Conservation (phyloP, 306 rosid genomes). For the Lotus japonicus region DNA sequence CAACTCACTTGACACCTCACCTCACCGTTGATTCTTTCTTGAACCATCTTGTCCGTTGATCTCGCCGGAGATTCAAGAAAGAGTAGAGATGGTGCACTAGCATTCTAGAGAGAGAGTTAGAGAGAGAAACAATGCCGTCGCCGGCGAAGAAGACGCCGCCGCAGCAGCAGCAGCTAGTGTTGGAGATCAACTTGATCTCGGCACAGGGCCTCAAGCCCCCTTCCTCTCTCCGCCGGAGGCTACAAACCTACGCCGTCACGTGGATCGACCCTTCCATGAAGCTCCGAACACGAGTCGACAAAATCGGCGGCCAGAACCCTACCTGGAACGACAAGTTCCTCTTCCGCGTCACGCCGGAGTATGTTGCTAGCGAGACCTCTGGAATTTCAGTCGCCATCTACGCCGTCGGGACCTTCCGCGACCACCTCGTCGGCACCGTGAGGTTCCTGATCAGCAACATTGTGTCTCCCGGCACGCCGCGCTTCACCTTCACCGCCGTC, state of each 20-base stretch:
- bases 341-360: slow-evolving; percentile 65
- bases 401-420: slow-evolving; percentile 54
- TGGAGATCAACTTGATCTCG: slow-evolving; percentile 93
- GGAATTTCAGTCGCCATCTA: slow-evolving; percentile 58
- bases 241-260: slow-evolving; percentile 60
- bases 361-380: slow-evolving; percentile 68
- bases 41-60: slow-evolving; percentile 25
- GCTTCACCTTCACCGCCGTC: slow-evolving; percentile 57
- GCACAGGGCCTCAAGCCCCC: slow-evolving; percentile 69
- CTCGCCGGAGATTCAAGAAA: slow-evolving; percentile 27
- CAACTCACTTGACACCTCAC: neutral
- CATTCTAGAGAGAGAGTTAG: slow-evolving; percentile 9
- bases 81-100: neutral
- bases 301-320: slow-evolving; percentile 61
- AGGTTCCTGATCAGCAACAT: slow-evolving; percentile 69
- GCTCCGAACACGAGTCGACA: slow-evolving; percentile 66
- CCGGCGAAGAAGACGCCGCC: slow-evolving; percentile 22
- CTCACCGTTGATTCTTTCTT: slow-evolving; percentile 34
- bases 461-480: slow-evolving; percentile 16
- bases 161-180: slow-evolving; percentile 19
- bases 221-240: slow-evolving; percentile 29
- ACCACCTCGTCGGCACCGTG: slow-evolving; percentile 58
- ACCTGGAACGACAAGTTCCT: slow-evolving; percentile 92
- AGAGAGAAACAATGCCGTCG: slow-evolving; percentile 23
- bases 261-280: slow-evolving; percentile 57